Evolutionary conservation across 2,329 filamentous ascomycete genomes (phyloP), one percentile per base, ranked within the genome.

Genomic region (Scedosporium dehoogii): DNA sequence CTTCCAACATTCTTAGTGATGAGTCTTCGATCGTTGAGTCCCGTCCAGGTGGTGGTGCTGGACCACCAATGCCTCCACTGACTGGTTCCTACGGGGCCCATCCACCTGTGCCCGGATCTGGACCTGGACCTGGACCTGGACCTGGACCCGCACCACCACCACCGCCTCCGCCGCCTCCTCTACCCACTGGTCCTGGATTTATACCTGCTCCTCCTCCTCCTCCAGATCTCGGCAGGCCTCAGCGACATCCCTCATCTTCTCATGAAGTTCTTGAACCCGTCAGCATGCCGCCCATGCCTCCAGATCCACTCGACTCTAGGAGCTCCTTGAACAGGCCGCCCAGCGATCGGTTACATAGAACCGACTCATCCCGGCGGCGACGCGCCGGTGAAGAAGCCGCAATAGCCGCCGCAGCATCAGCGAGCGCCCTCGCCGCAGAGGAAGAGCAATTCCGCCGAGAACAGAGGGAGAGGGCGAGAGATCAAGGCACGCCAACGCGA

Each of bases 271-370:
- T 72, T 12, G 69, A 70, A 9, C 71, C 72, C 9, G 72, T 76
- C 1, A 70, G 75, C 0, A 86, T 86, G 82, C 84, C 83, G 3
- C 64, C 76, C 0, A 82, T 83, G 75, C 83, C 84, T 0, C 66
- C 73, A 6, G 82, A 85, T 65, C 79, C 81, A 0, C 78, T 76
- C 46, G 81, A 46, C 23, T 58, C 56, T 10, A 33, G 56, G 27
- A 58, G 29, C 27, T 38, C 56, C 6, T 41, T 42, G 29, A 41
- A 58, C 25, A 21, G 27, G 27, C 16, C 38, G 6, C 42, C 59
- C 3, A 53, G 42, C 25, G 55, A 62, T 21, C 18, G 38, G 27
- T 56, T 57, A 18, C 27, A 46, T 0, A 27, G 60, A 16, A 21
- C 33, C 12, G 53, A 58, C 16, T 81, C 81, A 2, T 79, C 80